Evolutionary conservation across 2,329 filamentous ascomycete species (phyloP).

Genomic region (Gyromitra esculenta): DNA sequence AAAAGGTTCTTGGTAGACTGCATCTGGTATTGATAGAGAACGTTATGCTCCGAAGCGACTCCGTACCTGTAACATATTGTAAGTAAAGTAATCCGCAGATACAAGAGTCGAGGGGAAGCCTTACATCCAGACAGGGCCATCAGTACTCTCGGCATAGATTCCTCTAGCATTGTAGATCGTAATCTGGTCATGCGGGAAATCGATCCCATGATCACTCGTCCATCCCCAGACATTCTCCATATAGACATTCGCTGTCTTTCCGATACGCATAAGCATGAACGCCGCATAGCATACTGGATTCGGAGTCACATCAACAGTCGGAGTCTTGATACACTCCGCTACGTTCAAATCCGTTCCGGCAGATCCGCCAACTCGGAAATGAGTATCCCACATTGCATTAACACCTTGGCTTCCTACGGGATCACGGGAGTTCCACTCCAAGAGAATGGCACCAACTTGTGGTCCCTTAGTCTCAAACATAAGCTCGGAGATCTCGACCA

Average conservation of each 20-base stretch:
- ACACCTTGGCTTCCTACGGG: slow-evolving; percentile 60
- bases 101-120: slow-evolving; percentile 58
- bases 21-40: slow-evolving; percentile 67
- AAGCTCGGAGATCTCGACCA: slow-evolving; percentile 76
- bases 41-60: slow-evolving; percentile 65
- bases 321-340: slow-evolving; percentile 75
- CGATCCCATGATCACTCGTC: slow-evolving; percentile 63
- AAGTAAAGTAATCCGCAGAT: background rate
- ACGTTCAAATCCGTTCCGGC: slow-evolving; percentile 87
- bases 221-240: slow-evolving; percentile 66
- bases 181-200: slow-evolving; percentile 58
- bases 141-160: slow-evolving; percentile 59
- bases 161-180: slow-evolving; percentile 61
- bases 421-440: slow-evolving; percentile 76
- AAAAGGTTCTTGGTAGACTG: slow-evolving; percentile 64
- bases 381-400: slow-evolving; percentile 82
- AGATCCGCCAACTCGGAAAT: slow-evolving; percentile 89
- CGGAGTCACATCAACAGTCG: slow-evolving; percentile 57
- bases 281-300: slow-evolving; percentile 61
- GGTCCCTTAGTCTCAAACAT: slow-evolving; percentile 75
- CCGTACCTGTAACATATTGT: slow-evolving; percentile 58
- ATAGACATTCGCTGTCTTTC: slow-evolving; percentile 60
- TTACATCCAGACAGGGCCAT: slow-evolving; percentile 60
- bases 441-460: slow-evolving; percentile 73
- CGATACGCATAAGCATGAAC: slow-evolving; percentile 62